Evolutionary conservation across 2,329 filamentous ascomycete species (phyloP).

Genomic region (Mycogone perniciosa): DNA sequence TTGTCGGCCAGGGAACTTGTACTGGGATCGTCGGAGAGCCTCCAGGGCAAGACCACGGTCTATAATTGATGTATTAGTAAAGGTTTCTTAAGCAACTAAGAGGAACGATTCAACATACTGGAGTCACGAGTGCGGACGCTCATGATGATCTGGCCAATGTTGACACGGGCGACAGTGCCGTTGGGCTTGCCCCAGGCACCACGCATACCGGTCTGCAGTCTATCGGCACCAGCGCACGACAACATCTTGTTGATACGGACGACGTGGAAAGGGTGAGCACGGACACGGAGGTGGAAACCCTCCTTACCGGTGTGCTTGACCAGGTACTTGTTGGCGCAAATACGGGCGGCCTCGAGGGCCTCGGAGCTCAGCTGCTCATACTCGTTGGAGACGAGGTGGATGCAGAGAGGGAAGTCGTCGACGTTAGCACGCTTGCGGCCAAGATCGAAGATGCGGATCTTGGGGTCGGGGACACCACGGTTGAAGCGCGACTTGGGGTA

Average conservation of each 20-base stretch:
- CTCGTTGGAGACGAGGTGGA: constrained; percentile 99
- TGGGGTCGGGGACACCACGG: constrained; percentile 87
- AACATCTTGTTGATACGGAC: constrained; percentile 99
- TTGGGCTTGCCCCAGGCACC: constrained; percentile 99
- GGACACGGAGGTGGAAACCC: constrained; percentile 67
- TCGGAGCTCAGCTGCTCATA: constrained; percentile 99
- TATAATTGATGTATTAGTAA: constrained; percentile 31
- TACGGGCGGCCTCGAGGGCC: constrained; percentile 98
- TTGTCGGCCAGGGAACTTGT: constrained; percentile 99
- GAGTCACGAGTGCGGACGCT: constrained; percentile 94
- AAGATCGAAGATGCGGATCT: constrained; percentile 97
- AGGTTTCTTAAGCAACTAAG: background rate
- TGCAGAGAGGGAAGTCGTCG: constrained; percentile 98
- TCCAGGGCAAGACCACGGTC: constrained; percentile 91
- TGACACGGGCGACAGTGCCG: constrained; percentile 97
- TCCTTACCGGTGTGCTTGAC: constrained; percentile 68
- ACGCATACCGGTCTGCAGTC: constrained; percentile 99
- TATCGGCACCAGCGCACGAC: constrained; percentile 99
- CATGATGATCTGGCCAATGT: constrained; percentile 99
- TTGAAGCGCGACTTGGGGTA: constrained; percentile 99
- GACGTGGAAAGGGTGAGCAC: constrained; percentile 99
- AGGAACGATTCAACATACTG: constrained; percentile 46
- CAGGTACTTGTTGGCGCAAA: constrained; percentile 99
- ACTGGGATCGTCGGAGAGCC: constrained; percentile 97
- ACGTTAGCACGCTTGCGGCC: constrained; percentile 97